Base-by-base conservation (phyloP, 345 rosid species). In the Gossypium anomalum region DNA sequence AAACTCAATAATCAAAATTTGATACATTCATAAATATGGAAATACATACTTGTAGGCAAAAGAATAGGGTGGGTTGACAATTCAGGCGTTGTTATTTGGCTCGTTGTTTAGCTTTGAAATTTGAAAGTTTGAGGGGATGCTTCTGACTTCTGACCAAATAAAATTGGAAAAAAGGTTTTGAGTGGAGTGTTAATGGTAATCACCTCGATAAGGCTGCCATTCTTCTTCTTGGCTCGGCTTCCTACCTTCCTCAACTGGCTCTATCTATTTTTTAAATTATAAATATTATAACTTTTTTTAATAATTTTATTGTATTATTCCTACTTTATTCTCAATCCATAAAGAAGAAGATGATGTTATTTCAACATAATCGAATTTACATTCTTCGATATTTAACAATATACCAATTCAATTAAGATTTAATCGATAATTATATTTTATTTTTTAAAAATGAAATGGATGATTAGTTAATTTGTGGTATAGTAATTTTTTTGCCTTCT, bases 371-470 rank as follows among this genome's bases (percentile, higher is more conserved):
- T 29, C 1, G 1, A 29, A 29, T 0, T 0, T 0, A 3, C 0
- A 0, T 29, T 29, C 0, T 34, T 0, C 0, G 4, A 0, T 34
- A 34, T 0, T 27, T 34, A 34, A 34, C 0, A 34, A 34, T 4
- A 4, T 34, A 29, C 0, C 0, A 29, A 4, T 29, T 0, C 0
- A 29, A 29, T 29, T 0, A 29, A 4, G 0, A 29, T 4, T 29
- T 0, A 0, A 29, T 29, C 0, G 6, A 29, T 0, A 34, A 34
- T 34, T 34, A 0, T 34, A 34, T 34, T 29, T 29, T 34, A 34
- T 34, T 3, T 29, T 34, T 34, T 3, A 3, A 29, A 34, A 34
- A 34, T 34, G 1, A 34, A 34, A 34, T 34, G 0, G 1, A 34
- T 34, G 6, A 34, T 34, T 34, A 34, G 38, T 34, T 4, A 34